Conservation (phyloP, 129 eudicot species). For the Logfia minima region DNA sequence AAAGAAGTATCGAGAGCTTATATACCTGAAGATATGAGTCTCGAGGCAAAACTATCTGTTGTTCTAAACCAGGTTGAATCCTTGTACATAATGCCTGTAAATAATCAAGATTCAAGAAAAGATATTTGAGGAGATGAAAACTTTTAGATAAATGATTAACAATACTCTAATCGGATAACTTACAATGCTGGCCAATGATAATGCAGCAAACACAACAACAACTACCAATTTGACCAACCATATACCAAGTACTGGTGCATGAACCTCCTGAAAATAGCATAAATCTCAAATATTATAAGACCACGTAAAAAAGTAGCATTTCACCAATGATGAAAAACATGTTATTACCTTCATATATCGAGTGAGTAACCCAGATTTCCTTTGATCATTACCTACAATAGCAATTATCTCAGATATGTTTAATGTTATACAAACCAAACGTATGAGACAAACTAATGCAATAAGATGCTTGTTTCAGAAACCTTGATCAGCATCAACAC, state of each 20-base stretch:
- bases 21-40: slow-evolving; percentile 98
- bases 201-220: slow-evolving; percentile 62
- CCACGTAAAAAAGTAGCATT: slow-evolving; percentile 21
- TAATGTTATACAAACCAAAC: slow-evolving; percentile 16
- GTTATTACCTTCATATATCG: slow-evolving; percentile 91
- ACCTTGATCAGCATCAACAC: slow-evolving; percentile 71
- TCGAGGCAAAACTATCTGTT: slow-evolving; percentile 93
- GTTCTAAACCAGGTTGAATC: slow-evolving; percentile 98
- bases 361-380: slow-evolving; percentile 70
- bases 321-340: not conserved
- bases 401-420: slow-evolving; percentile 16
- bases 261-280: slow-evolving; percentile 65
- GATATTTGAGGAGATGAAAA: slow-evolving; percentile 19
- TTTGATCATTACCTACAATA: slow-evolving; percentile 54
- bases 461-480: slow-evolving; percentile 19
- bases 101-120: slow-evolving; percentile 6
- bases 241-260: slow-evolving; percentile 77
- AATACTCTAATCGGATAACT: slow-evolving; percentile 31
- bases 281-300: slow-evolving; percentile 7
- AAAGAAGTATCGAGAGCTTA: not conserved
- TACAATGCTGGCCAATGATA: slow-evolving; percentile 94
- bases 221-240: slow-evolving; percentile 86
- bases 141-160: not conserved
- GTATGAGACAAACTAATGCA: not conserved
- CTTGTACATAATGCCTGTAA: slow-evolving; percentile 80